phyloP scores from a whole-genome alignment of 352 stramenopile species.

The Globisporangium viniferum region DNA sequence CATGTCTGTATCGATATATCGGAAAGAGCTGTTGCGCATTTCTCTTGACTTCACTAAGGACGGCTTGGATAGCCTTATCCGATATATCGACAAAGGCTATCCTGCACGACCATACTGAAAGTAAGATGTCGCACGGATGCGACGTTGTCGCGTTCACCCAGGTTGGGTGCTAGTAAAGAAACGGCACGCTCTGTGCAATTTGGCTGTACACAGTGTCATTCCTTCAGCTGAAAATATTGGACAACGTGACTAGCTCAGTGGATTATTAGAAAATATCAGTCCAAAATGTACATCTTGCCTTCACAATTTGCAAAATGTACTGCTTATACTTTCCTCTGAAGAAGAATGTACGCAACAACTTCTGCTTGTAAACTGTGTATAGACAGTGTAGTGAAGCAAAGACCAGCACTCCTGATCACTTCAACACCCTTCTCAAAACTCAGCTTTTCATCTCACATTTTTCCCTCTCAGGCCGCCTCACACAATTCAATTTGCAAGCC shows the following conservation, averaged over 20 bases:
- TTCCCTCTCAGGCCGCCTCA: not conserved
- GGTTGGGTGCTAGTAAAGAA: not conserved
- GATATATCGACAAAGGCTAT: not conserved
- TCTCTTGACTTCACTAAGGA: not conserved
- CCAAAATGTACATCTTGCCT: not conserved
- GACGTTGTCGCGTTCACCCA: not conserved
- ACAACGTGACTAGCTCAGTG: not conserved
- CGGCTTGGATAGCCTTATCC: not conserved
- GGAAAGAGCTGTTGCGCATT: not conserved
- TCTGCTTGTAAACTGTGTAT: not conserved
- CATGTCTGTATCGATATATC: not conserved
- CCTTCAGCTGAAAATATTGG: not conserved
- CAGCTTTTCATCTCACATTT: not conserved
- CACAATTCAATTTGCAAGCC: constrained; percentile 12
- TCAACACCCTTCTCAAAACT: not conserved
- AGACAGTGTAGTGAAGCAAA: not conserved
- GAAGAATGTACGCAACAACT: not conserved
- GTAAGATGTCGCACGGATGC: not conserved
- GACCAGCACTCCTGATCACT: not conserved
- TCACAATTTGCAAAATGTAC: not conserved
- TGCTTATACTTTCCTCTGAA: not conserved
- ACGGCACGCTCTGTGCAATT: not conserved
- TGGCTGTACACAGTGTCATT: not conserved
- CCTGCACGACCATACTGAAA: not conserved
- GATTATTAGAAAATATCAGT: not conserved